Evolutionary conservation across 202 grass and related monocot species (phyloP).

Genomic region (Setaria italica): DNA sequence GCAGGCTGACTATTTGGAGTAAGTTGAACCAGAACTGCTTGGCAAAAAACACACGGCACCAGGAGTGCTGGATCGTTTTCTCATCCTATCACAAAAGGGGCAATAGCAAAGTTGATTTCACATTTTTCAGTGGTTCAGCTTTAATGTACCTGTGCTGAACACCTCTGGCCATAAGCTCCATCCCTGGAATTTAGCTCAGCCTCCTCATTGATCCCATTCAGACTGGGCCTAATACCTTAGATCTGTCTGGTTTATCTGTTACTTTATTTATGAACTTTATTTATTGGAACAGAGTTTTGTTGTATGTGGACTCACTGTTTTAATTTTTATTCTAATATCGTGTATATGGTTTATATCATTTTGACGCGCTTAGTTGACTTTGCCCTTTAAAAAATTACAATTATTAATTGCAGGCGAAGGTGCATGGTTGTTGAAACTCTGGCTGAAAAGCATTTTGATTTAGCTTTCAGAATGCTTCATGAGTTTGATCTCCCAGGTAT

Average conservation of each 20-base stretch:
- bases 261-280: slow-evolving; percentile 8
- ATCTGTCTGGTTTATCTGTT: slow-evolving; percentile 9
- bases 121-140: slow-evolving; percentile 31
- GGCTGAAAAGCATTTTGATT: slow-evolving; percentile 95
- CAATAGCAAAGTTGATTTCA: slow-evolving; percentile 11
- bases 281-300: neutral
- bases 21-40: too few species aligned
- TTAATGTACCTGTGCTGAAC: neutral
- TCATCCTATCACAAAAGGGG: too few species aligned
- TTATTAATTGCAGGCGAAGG: slow-evolving; percentile 73
- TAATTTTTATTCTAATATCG: neutral
- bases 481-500: slow-evolving; percentile 95
- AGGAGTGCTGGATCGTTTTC: too few species aligned
- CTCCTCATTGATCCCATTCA: neutral
- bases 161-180: too few species aligned
- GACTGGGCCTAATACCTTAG: neutral
- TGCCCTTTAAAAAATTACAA: neutral
- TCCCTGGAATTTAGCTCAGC: neutral
- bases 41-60: too few species aligned
- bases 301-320: slow-evolving; percentile 17
- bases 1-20: too few species aligned
- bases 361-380: slow-evolving; percentile 9
- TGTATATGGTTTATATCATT: slow-evolving; percentile 9
- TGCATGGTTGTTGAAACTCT: slow-evolving; percentile 89
- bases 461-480: slow-evolving; percentile 89